Evolutionary conservation across 1,139 yeast species (phyloP).

Genomic region (Lodderomyces elongisporus): DNA sequence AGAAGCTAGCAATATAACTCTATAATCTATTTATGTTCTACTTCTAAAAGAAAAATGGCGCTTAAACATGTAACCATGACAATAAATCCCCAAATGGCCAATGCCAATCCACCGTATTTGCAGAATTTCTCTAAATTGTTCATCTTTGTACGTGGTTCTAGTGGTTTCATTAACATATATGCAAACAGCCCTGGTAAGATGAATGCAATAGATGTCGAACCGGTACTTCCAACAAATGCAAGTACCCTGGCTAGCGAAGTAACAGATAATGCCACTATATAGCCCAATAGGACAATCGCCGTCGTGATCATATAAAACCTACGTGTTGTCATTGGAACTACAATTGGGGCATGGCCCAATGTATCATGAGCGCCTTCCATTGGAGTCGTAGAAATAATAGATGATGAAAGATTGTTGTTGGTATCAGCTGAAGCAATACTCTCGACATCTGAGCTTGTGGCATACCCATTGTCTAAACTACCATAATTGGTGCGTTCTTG

Average conservation of each 20-base stretch:
- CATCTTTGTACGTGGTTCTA: slow-evolving; percentile 23
- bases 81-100: slow-evolving; percentile 68
- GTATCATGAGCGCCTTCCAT: slow-evolving; percentile 48
- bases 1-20: too few species aligned
- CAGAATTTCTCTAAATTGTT: slow-evolving; percentile 37
- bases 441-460: slow-evolving; percentile 19
- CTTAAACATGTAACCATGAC: slow-evolving; percentile 78
- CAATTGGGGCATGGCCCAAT: slow-evolving; percentile 45
- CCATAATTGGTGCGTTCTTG: slow-evolving; percentile 1
- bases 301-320: slow-evolving; percentile 62
- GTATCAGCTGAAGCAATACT: slow-evolving; percentile 12
- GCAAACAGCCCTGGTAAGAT: slow-evolving; percentile 92
- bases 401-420: slow-evolving; percentile 20
- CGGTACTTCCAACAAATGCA: slow-evolving; percentile 93
- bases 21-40: too few species aligned
- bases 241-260: slow-evolving; percentile 77
- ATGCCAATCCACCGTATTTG: slow-evolving; percentile 54
- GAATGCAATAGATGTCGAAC: slow-evolving; percentile 90
- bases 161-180: slow-evolving; percentile 54
- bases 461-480: slow-evolving; percentile 11
- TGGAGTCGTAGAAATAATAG: slow-evolving; percentile 45
- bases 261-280: slow-evolving; percentile 71
- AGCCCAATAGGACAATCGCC: slow-evolving; percentile 56
- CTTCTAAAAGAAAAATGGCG: slow-evolving; percentile 65
- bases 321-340: slow-evolving; percentile 48